phyloP scores from a whole-genome alignment of 805 yeast species.

The Monosporozyma servazzii region DNA sequence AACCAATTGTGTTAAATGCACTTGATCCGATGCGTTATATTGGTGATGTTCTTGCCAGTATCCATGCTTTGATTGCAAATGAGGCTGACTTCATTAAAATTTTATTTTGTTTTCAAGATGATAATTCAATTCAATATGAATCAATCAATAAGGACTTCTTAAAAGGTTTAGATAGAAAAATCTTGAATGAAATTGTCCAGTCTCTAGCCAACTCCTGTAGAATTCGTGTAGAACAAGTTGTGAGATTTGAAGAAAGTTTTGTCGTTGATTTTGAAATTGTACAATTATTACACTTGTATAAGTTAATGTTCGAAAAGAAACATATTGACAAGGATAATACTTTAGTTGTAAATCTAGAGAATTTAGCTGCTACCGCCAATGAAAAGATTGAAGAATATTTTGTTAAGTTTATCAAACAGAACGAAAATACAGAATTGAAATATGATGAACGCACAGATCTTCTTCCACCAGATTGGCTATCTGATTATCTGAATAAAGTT shows the following conservation, averaged over 20 bases:
- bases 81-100: constrained; percentile 70
- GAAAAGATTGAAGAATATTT: constrained; percentile 17
- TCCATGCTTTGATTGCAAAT: constrained; percentile 77
- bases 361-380: constrained; percentile 13
- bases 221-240: constrained; percentile 58
- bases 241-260: constrained; percentile 55
- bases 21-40: constrained; percentile 76
- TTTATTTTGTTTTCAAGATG: constrained; percentile 39
- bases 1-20: constrained; percentile 54
- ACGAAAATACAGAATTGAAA: constrained; percentile 13
- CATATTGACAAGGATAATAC: constrained; percentile 25
- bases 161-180: constrained; percentile 19
- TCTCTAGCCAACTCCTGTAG: constrained; percentile 41
- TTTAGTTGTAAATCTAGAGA: constrained; percentile 15
- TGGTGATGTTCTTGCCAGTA: constrained; percentile 82
- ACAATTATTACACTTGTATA: constrained; percentile 58
- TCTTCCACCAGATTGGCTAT: constrained; percentile 78
- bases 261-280: constrained; percentile 47
- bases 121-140: constrained; percentile 9
- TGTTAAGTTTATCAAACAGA: constrained; percentile 13
- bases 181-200: constrained; percentile 26
- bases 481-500: constrained; percentile 41
- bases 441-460: constrained; percentile 39
- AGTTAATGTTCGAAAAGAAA: constrained; percentile 48
- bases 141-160: constrained; percentile 17